Conservation (phyloP, 768 basidiomycete genomes). For the Mycena crocata region DNA sequence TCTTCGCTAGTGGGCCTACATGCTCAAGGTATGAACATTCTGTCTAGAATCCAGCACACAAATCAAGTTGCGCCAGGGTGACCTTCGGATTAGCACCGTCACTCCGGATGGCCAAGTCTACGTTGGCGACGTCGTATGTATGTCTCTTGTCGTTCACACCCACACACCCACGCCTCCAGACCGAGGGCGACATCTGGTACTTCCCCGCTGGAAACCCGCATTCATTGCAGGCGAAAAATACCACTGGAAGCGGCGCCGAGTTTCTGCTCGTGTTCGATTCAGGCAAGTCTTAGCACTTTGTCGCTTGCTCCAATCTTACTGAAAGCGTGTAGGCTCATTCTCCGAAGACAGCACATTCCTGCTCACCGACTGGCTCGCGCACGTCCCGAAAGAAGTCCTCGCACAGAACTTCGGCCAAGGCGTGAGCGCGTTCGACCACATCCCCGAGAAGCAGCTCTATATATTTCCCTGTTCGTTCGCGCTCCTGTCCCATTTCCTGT, state of each 20-base stretch:
- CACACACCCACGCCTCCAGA: too few species aligned
- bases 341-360: slow-evolving; percentile 71
- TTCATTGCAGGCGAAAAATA: slow-evolving; percentile 64
- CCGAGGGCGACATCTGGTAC: slow-evolving; percentile 64
- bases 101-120: slow-evolving; percentile 65
- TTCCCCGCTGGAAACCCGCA: slow-evolving; percentile 70
- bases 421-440: slow-evolving; percentile 59
- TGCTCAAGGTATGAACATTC: slow-evolving; percentile 54
- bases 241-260: slow-evolving; percentile 59
- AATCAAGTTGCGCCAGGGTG: slow-evolving; percentile 44
- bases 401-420: slow-evolving; percentile 73
- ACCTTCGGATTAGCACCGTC: slow-evolving; percentile 60
- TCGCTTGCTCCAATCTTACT: slow-evolving; percentile 37
- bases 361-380: slow-evolving; percentile 76
- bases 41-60: neutral
- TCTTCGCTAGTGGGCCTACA: slow-evolving; percentile 60
- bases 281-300: slow-evolving; percentile 27
- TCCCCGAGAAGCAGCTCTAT: slow-evolving; percentile 66
- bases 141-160: neutral
- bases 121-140: slow-evolving; percentile 63
- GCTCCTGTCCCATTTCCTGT: neutral
- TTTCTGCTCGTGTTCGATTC: slow-evolving; percentile 62
- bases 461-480: slow-evolving; percentile 59
- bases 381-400: slow-evolving; percentile 65
- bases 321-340: slow-evolving; percentile 52